phyloP scores from a whole-genome alignment of 495 filamentous ascomycete genomes.

The Aspergillus conjunctus region DNA sequence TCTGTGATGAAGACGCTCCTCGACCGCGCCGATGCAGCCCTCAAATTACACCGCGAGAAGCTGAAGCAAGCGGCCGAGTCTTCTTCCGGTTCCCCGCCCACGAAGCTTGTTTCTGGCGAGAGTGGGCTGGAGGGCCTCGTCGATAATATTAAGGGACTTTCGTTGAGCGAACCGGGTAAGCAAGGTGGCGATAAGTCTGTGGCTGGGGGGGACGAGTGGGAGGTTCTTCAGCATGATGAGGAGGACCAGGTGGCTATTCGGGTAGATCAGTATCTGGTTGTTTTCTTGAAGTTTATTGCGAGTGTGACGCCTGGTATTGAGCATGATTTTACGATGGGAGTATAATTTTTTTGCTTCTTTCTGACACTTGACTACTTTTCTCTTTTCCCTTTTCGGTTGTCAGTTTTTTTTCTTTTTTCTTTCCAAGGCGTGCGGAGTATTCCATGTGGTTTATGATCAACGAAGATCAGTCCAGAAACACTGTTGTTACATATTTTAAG shows the following conservation, averaged over 20 bases:
- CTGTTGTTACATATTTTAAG: not conserved
- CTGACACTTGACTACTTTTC: not conserved
- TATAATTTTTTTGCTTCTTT: slow-evolving; percentile 48
- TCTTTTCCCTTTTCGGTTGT: slow-evolving; percentile 3
- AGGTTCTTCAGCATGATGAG: slow-evolving; percentile 66
- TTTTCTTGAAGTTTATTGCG: slow-evolving; percentile 98
- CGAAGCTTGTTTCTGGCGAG: slow-evolving; percentile 53
- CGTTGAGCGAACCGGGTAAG: slow-evolving; percentile 39
- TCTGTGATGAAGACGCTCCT: slow-evolving; percentile 97
- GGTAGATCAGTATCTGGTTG: slow-evolving; percentile 96
- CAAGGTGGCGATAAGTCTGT: slow-evolving; percentile 58
- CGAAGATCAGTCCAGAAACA: not conserved
- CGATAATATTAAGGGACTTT: slow-evolving; percentile 56
- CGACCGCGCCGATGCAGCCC: slow-evolving; percentile 88
- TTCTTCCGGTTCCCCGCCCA: slow-evolving; percentile 6
- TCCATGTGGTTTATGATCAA: slow-evolving; percentile 2
- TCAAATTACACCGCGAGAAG: slow-evolving; percentile 86
- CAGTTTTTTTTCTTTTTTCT: not conserved
- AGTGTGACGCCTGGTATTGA: slow-evolving; percentile 96
- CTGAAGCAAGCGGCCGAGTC: slow-evolving; percentile 45
- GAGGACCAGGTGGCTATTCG: slow-evolving; percentile 88
- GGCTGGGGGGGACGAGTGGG: slow-evolving; percentile 81
- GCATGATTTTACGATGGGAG: slow-evolving; percentile 97
- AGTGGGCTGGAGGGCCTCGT: slow-evolving; percentile 66
- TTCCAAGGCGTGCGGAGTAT: not conserved